These are phyloP conservation scores for Rhynchospora pubera DNA, from an alignment of 176 grass and related monocot genomes.

Conservation along the genomic window DNA sequence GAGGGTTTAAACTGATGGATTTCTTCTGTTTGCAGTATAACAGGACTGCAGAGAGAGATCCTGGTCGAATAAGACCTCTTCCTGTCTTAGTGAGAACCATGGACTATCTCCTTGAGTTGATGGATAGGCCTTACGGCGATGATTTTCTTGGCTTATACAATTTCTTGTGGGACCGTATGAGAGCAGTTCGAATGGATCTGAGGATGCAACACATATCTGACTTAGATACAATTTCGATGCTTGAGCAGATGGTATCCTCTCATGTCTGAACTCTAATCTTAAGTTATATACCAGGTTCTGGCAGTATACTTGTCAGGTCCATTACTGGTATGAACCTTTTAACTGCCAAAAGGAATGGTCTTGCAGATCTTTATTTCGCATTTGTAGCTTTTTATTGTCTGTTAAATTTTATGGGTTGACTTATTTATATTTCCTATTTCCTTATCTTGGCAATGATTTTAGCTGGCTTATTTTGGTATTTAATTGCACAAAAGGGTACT, in stretches of 20 bases:
- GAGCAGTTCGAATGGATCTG: constrained; percentile 95
- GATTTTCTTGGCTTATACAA: constrained; percentile 87
- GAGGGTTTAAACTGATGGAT: constrained; percentile 22
- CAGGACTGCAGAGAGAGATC: constrained; percentile 84
- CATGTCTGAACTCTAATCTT: neutral
- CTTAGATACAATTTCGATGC: constrained; percentile 68
- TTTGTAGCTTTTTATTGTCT: neutral
- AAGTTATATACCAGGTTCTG: neutral
- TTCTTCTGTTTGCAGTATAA: constrained; percentile 81
- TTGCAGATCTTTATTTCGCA: neutral
- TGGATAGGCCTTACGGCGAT: constrained; percentile 67
- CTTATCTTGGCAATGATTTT: neutral
- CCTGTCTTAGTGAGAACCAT: constrained; percentile 85
- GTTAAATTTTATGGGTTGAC: neutral
- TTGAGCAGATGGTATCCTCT: constrained; percentile 82
- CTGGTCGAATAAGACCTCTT: constrained; percentile 80
- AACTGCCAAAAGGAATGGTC: neutral
- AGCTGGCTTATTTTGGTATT: neutral
- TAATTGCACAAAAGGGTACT: neutral
- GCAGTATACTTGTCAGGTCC: neutral
- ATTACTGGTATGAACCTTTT: neutral
- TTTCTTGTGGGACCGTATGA: constrained; percentile 98
- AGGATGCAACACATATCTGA: constrained; percentile 98
- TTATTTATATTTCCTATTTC: neutral
- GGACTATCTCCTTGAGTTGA: constrained; percentile 78